Evolutionary conservation across 2,329 filamentous ascomycete genomes (phyloP).

Genomic region (Grosmannia clavigera): DNA sequence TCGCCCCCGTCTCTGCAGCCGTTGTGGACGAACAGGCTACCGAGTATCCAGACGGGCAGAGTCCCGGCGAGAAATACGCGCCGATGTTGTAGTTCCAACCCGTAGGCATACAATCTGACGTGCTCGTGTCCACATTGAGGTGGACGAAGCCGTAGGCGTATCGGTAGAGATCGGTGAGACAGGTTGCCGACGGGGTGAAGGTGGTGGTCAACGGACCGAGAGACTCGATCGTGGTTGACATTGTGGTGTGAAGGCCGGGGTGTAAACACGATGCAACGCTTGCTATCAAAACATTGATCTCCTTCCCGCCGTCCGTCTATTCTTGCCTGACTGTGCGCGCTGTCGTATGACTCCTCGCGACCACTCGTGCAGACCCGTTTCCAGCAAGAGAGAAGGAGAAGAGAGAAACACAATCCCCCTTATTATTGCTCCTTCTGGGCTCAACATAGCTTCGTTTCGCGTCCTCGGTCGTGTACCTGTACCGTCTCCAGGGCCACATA

Average conservation of each 20-base stretch:
- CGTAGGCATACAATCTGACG: neutral
- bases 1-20: slow-evolving; percentile 1
- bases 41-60: slow-evolving; percentile 6
- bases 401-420: too few species aligned
- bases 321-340: too few species aligned
- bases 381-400: too few species aligned
- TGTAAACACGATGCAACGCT: too few species aligned
- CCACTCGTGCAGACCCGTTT: too few species aligned
- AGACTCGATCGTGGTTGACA: neutral
- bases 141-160: neutral
- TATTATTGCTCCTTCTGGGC: too few species aligned
- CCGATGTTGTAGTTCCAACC: neutral
- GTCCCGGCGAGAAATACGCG: slow-evolving; percentile 6
- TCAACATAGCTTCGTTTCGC: too few species aligned
- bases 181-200: slow-evolving; percentile 5
- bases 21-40: neutral
- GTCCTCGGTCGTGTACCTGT: neutral
- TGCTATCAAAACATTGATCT: neutral
- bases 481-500: neutral
- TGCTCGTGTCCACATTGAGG: slow-evolving; percentile 1
- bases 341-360: too few species aligned
- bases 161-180: slow-evolving; percentile 2
- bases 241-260: too few species aligned
- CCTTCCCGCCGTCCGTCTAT: neutral
- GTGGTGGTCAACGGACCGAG: slow-evolving; percentile 4